Conservation (phyloP, 2,329 filamentous ascomycete species). For the Beauveria rudraprayagi region DNA sequence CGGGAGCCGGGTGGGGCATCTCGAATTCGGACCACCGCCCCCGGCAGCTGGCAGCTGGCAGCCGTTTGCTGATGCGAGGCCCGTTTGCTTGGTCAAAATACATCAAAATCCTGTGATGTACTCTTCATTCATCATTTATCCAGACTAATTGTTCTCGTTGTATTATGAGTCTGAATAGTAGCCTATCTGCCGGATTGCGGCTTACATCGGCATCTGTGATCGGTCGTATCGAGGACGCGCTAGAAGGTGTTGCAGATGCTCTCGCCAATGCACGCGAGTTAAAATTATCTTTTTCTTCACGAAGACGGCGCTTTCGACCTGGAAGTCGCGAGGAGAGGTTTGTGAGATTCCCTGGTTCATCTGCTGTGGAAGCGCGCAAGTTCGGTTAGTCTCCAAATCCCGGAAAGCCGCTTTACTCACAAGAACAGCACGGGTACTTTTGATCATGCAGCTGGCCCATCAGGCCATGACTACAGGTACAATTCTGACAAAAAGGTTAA, state of each 20-base stretch:
- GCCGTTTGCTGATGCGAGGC: neutral
- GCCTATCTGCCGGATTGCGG: neutral
- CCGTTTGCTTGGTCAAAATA: neutral
- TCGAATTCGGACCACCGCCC: conserved; percentile 4
- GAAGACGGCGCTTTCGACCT: conserved; percentile 11
- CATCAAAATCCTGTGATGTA: neutral
- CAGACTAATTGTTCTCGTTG: neutral
- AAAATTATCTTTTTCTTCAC: conserved; percentile 20
- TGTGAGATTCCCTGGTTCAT: conserved; percentile 41
- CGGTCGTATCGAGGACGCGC: conserved; percentile 28
- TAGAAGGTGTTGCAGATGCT: conserved; percentile 23
- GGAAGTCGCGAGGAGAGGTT: conserved; percentile 8
- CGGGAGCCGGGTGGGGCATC: conserved; percentile 4
- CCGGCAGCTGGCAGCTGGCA: neutral
- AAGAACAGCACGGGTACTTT: conserved; percentile 43
- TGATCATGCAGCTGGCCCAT: conserved; percentile 52
- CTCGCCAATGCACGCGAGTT: conserved; percentile 20
- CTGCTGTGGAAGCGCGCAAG: conserved; percentile 37
- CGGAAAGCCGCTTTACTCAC: neutral
- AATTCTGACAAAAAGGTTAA: conserved; percentile 46
- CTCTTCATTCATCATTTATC: neutral
- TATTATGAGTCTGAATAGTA: neutral
- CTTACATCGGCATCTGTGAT: conserved; percentile 19
- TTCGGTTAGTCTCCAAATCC: conserved; percentile 36
- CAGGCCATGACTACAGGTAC: conserved; percentile 47